Evolutionary conservation across 352 stramenopile species (phyloP).

Genomic region (Globisporangium paddicum): DNA sequence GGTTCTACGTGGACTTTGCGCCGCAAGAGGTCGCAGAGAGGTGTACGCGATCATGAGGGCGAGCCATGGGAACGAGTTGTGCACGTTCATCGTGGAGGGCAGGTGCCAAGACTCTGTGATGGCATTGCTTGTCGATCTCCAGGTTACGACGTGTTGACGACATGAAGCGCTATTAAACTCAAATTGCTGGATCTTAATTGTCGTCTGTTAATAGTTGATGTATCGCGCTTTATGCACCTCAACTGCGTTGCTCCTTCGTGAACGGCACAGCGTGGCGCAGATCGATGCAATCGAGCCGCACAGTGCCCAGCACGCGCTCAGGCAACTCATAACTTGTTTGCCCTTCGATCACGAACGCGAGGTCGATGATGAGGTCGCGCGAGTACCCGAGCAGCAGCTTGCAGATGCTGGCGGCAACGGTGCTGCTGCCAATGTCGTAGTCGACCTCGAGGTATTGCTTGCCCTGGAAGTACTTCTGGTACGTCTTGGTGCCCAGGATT

Average conservation of each 20-base stretch:
- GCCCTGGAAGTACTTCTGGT: slow-evolving; percentile 68
- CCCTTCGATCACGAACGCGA: slow-evolving; percentile 80
- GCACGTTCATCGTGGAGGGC: too few species aligned
- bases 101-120: neutral
- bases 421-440: slow-evolving; percentile 79
- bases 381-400: slow-evolving; percentile 70
- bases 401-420: slow-evolving; percentile 56
- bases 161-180: neutral
- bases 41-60: neutral
- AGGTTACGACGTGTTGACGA: too few species aligned
- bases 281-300: slow-evolving; percentile 64
- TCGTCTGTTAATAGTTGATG: neutral
- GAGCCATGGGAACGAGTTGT: neutral
- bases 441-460: slow-evolving; percentile 70
- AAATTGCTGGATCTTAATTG: neutral
- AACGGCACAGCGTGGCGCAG: slow-evolving; percentile 47
- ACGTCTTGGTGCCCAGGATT: slow-evolving; percentile 89
- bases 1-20: neutral
- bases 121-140: too few species aligned
- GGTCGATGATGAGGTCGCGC: slow-evolving; percentile 70
- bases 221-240: neutral
- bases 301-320: slow-evolving; percentile 66
- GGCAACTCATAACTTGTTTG: slow-evolving; percentile 65
- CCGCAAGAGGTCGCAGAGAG: neutral
- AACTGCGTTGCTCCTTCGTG: slow-evolving; percentile 6